phyloP scores from a whole-genome alignment of 2,329 filamentous ascomycete genomes.

The Neoarthrinium moseri region DNA sequence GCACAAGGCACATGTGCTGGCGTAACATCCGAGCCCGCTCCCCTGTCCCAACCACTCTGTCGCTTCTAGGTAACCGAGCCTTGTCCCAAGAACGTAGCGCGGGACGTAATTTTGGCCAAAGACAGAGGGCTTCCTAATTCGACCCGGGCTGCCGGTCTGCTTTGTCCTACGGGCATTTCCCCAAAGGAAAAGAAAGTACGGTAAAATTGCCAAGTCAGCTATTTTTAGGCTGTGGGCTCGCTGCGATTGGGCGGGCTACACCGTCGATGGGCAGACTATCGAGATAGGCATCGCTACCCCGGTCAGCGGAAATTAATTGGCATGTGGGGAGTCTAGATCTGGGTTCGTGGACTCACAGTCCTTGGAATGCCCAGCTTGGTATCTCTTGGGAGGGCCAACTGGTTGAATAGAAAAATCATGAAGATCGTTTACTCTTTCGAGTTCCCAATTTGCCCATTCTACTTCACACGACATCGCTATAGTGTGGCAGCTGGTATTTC shows the following conservation, averaged over 20 bases:
- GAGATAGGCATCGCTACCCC: neutral
- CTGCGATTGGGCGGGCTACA: neutral
- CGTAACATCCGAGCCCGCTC: too few species aligned
- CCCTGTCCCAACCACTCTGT: too few species aligned
- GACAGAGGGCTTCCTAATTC: constrained; percentile 5
- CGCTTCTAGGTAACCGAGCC: too few species aligned
- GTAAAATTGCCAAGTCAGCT: neutral
- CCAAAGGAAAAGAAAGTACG: neutral
- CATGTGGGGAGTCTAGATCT: constrained; percentile 7
- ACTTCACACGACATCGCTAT: neutral
- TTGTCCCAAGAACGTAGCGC: too few species aligned
- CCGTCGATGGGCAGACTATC: neutral
- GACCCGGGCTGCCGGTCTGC: constrained; percentile 2
- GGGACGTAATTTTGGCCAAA: too few species aligned
- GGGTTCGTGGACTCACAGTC: neutral
- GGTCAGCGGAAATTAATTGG: constrained; percentile 3
- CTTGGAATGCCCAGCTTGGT: neutral
- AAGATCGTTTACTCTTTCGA: constrained; percentile 3
- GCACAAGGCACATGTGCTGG: too few species aligned
- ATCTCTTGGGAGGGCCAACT: neutral
- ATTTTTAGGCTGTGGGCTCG: neutral
- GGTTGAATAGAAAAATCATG: constrained; percentile 2
- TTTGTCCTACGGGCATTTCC: neutral
- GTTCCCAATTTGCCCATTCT: neutral
- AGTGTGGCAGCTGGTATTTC: too few species aligned